Conservation (phyloP, 495 filamentous ascomycete species). For the Rhizodiscina lignyota region DNA sequence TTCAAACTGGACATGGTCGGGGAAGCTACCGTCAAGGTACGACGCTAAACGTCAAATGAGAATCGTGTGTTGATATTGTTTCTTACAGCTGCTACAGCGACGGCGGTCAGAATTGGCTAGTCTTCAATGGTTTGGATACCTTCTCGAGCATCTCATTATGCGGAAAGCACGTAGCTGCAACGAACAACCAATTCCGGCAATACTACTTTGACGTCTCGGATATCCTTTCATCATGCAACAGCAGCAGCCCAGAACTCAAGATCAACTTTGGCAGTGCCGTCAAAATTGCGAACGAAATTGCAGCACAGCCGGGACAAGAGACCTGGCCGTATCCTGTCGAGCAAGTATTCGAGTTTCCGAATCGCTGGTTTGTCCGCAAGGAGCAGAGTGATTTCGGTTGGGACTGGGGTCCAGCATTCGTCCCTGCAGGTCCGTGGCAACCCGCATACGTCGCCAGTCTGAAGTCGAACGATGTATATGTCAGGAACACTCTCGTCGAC, state of each 20-base stretch:
- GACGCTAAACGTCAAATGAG: no score
- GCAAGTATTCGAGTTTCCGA: slow-evolving; percentile 32
- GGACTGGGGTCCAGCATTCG: slow-evolving; percentile 56
- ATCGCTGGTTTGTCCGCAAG: slow-evolving; percentile 49
- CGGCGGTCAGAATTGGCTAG: no score
- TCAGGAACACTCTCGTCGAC: slow-evolving; percentile 50
- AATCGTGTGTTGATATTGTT: no score
- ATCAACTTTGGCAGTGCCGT: slow-evolving; percentile 42
- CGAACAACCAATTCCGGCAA: slow-evolving; percentile 58
- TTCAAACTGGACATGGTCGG: no score
- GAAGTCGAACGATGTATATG: slow-evolving; percentile 25
- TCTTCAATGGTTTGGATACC: no score
- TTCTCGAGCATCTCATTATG: no score
- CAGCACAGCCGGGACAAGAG: slow-evolving; percentile 34
- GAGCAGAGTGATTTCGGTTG: slow-evolving; percentile 57
- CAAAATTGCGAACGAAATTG: slow-evolving; percentile 35
- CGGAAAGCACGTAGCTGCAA: no score
- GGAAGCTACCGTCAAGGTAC: no score
- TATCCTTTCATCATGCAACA: slow-evolving; percentile 30
- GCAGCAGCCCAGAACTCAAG: slow-evolving; percentile 21
- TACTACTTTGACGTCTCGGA: slow-evolving; percentile 50
- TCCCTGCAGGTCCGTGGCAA: slow-evolving; percentile 50
- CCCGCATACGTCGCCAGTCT: slow-evolving; percentile 44
- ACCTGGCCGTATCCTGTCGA: no score
- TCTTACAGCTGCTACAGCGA: no score